Percentiles rank a stretch among this genome's conserved stretches.
Conservation (phyloP, 805 yeast genomes). For the Kregervanrija delftensis region DNA sequence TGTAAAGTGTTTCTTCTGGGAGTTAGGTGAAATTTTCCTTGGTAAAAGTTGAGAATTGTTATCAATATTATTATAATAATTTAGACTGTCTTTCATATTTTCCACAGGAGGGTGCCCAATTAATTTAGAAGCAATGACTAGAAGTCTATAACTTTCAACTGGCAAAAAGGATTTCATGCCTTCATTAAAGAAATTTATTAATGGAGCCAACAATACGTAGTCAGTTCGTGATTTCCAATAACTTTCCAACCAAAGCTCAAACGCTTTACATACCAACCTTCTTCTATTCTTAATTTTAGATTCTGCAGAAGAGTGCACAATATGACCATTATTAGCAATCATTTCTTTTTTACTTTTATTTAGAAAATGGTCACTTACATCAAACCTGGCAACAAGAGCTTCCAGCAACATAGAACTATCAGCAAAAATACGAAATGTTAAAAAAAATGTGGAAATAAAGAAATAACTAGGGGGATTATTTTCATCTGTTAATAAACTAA, state of each 20-base stretch:
- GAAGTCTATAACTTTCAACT: constrained; percentile 52
- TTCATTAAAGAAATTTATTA: constrained; percentile 75
- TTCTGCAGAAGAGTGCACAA: constrained; percentile 33
- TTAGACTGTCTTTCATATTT: constrained; percentile 25
- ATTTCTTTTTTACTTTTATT: constrained; percentile 20
- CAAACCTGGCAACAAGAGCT: constrained; percentile 60
- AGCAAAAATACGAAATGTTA: constrained; percentile 69
- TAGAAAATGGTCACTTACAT: constrained; percentile 33
- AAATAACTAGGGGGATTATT: constrained; percentile 56
- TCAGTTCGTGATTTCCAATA: constrained; percentile 73
- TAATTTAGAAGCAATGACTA: constrained; percentile 57
- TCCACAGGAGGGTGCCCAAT: constrained; percentile 49
- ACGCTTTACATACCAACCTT: constrained; percentile 57
- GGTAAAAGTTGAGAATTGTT: constrained; percentile 43
- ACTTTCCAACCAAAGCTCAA: constrained; percentile 83
- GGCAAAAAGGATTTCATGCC: constrained; percentile 59
- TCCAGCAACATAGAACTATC: constrained; percentile 61
- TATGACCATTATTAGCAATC: constrained; percentile 5
- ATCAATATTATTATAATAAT: constrained; percentile 29
- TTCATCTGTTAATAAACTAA: constrained; percentile 63
- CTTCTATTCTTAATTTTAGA: constrained; percentile 53
- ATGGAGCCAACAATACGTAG: constrained; percentile 53
- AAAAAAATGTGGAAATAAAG: constrained; percentile 65
- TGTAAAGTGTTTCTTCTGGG: constrained; percentile 26
- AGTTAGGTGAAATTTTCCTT: constrained; percentile 37